Evolutionary conservation across 495 filamentous ascomycete species (phyloP).

Genomic region (Evernia prunastri): DNA sequence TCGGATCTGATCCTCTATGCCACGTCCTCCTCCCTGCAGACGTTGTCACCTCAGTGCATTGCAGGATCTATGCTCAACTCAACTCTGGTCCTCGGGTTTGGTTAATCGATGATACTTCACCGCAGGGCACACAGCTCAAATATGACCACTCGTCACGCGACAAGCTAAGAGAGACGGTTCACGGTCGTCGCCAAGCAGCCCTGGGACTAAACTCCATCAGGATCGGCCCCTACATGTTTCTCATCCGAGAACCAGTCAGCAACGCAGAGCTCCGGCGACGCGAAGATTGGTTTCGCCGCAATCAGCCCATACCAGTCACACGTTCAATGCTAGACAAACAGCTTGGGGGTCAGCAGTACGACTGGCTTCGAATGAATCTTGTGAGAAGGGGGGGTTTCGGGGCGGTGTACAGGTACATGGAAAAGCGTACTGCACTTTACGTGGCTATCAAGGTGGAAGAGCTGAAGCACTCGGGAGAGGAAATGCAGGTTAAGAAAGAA

Average conservation of each 20-base stretch:
- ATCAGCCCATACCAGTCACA: background rate
- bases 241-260: background rate
- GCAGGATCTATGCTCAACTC: constrained; percentile 3
- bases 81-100: background rate
- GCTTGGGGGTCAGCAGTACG: background rate
- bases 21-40: background rate
- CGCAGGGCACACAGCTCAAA: background rate
- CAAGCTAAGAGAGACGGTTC: background rate
- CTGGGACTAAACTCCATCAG: background rate
- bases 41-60: background rate
- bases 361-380: background rate
- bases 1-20: constrained; percentile 3
- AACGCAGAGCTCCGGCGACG: background rate
- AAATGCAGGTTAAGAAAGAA: background rate
- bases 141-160: background rate
- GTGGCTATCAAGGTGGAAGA: background rate
- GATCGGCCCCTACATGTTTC: background rate
- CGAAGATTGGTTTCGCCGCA: background rate
- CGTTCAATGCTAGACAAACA: background rate
- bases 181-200: background rate
- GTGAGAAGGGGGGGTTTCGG: background rate
- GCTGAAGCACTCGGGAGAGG: fast-evolving
- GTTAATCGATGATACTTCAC: constrained; percentile 3
- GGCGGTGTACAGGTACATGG: background rate
- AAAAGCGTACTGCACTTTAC: background rate